Evolutionary conservation across 192 early-diverging fungal species (phyloP).

Genomic region (Irineochytrium annulatum): DNA sequence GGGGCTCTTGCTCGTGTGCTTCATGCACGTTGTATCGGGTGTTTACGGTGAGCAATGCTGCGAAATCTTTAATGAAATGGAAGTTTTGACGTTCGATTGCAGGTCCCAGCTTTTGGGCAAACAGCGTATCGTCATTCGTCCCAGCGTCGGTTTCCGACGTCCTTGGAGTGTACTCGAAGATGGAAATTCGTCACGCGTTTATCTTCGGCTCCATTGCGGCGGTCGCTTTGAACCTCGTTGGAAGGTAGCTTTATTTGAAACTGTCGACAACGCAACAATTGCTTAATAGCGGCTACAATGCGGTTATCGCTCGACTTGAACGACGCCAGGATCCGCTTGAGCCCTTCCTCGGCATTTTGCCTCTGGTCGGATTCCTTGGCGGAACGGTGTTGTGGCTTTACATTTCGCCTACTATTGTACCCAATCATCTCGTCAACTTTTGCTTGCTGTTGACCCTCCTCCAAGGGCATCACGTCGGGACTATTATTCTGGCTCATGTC

Average conservation of each 20-base stretch:
- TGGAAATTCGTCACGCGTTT: slow-evolving; percentile 48
- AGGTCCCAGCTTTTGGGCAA: slow-evolving; percentile 46
- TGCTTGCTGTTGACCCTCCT: slow-evolving; percentile 65
- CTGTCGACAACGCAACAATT: slow-evolving; percentile 16
- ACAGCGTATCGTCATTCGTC: slow-evolving; percentile 23
- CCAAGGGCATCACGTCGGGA: slow-evolving; percentile 77
- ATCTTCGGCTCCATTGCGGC: slow-evolving; percentile 45
- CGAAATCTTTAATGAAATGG: slow-evolving; percentile 3
- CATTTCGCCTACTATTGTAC: slow-evolving; percentile 62
- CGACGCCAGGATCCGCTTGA: slow-evolving; percentile 50
- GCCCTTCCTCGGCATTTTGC: slow-evolving; percentile 61
- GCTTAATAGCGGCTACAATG: not conserved
- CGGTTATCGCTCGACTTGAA: slow-evolving; percentile 46
- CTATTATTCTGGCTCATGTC: slow-evolving; percentile 84
- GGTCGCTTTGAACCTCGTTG: slow-evolving; percentile 50
- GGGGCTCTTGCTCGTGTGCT: slow-evolving; percentile 69
- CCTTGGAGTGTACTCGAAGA: slow-evolving; percentile 14
- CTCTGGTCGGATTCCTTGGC: slow-evolving; percentile 53
- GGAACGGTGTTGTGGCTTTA: slow-evolving; percentile 59
- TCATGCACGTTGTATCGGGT: slow-evolving; percentile 61
- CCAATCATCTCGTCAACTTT: slow-evolving; percentile 65
- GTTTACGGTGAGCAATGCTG: slow-evolving; percentile 48
- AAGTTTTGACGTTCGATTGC: slow-evolving; percentile 9
- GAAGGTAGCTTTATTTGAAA: slow-evolving; percentile 42
- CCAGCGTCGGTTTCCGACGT: slow-evolving; percentile 36